These are phyloP conservation scores for Penicillium canariense DNA, from an alignment of 495 filamentous ascomycete species.

Conservation along the genomic window DNA sequence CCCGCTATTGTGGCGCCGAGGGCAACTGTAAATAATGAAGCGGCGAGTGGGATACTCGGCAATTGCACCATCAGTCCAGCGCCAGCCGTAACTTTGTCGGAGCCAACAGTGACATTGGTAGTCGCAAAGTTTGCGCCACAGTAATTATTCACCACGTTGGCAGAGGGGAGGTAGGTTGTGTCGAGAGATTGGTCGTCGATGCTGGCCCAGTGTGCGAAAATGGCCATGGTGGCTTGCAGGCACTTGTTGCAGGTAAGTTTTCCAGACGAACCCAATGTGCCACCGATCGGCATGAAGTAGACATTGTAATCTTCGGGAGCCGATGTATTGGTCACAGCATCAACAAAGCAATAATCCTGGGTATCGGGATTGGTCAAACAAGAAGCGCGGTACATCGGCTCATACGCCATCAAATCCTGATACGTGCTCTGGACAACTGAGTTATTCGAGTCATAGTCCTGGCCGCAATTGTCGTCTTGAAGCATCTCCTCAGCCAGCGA, in stretches of 20 bases:
- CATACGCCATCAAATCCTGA: slow-evolving; percentile 67
- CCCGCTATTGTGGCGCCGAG: slow-evolving; percentile 5
- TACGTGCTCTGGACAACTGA: slow-evolving; percentile 72
- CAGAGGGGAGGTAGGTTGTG: slow-evolving; percentile 60
- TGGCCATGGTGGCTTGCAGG: slow-evolving; percentile 64
- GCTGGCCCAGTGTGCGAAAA: slow-evolving; percentile 61
- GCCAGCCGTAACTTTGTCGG: slow-evolving; percentile 10
- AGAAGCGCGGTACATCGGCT: slow-evolving; percentile 71
- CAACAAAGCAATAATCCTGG: slow-evolving; percentile 64
- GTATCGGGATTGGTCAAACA: slow-evolving; percentile 61
- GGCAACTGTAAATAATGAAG: slow-evolving; percentile 1
- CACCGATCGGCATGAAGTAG: slow-evolving; percentile 82
- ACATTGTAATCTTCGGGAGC: slow-evolving; percentile 67
- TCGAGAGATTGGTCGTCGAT: slow-evolving; percentile 57
- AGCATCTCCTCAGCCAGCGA: slow-evolving; percentile 58
- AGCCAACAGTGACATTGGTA: slow-evolving; percentile 50
- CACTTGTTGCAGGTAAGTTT: slow-evolving; percentile 69
- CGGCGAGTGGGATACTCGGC: background rate
- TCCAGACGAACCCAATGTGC: slow-evolving; percentile 54
- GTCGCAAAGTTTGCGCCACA: slow-evolving; percentile 66
- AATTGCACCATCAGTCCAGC: slow-evolving; percentile 11
- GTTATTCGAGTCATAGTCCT: slow-evolving; percentile 64
- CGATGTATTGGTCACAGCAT: slow-evolving; percentile 72
- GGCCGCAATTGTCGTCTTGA: slow-evolving; percentile 58
- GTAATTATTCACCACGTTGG: slow-evolving; percentile 59